phyloP scores from a whole-genome alignment of 1,284 basidiomycete species.

The Peniophora sp. region DNA sequence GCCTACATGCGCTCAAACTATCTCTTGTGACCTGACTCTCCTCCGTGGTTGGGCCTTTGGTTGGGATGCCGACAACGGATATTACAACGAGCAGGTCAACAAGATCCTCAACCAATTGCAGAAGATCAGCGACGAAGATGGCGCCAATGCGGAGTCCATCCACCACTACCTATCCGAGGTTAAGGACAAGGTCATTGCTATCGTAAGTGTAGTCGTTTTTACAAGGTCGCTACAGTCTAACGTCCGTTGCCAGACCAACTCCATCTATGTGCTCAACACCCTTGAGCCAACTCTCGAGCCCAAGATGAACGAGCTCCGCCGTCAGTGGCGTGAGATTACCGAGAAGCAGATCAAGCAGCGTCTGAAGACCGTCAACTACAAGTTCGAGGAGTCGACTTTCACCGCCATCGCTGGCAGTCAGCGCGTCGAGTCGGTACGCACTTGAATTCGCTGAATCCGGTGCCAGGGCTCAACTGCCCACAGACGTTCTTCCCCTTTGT shows the following conservation, averaged over 20 bases:
- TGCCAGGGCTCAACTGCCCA: not conserved
- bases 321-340: constrained; percentile 5
- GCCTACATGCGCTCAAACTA: not conserved
- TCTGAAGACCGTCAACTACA: constrained; percentile 8
- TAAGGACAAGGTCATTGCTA: no score
- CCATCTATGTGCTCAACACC: constrained; percentile 6
- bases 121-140: no score
- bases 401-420: constrained; percentile 9
- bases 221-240: no score
- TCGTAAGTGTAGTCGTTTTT: no score
- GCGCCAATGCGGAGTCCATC: no score
- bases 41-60: constrained; percentile 13
- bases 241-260: not conserved
- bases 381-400: constrained; percentile 8
- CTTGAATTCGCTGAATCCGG: not conserved
- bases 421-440: constrained; percentile 8
- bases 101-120: not conserved
- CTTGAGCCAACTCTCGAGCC: constrained; percentile 6
- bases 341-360: constrained; percentile 8
- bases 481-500: constrained; percentile 8
- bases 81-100: constrained; percentile 4
- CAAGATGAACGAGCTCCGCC: constrained; percentile 9
- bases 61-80: constrained; percentile 12
- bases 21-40: not conserved
- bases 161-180: no score